These are phyloP conservation scores for Cryptosporidium baileyi DNA, from an alignment of 169 alveolate species.

Conservation along the genomic window DNA sequence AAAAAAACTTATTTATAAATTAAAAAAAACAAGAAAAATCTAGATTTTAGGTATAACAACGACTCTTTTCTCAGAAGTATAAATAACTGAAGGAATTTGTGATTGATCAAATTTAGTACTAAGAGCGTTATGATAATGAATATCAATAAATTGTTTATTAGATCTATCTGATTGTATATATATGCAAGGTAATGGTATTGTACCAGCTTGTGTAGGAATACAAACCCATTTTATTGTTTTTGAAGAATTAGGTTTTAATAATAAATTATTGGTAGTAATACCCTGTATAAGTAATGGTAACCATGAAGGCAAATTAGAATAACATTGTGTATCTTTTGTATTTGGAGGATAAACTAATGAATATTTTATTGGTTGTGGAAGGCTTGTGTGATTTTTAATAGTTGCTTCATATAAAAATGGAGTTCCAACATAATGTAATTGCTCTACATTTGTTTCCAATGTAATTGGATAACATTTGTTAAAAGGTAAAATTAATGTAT, in stretches of 20 bases:
- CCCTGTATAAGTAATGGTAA: constrained; percentile 50
- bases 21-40: not conserved
- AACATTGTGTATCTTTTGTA: not conserved
- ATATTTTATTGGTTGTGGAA: constrained; percentile 25
- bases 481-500: not conserved
- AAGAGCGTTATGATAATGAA: not conserved
- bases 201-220: constrained; percentile 58
- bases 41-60: constrained; percentile 16
- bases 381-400: constrained; percentile 17
- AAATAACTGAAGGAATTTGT: not conserved
- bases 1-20: not conserved
- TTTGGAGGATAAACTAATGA: constrained; percentile 37
- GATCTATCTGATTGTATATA: constrained; percentile 43
- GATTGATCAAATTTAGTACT: not conserved
- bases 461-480: constrained; percentile 14
- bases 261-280: not conserved
- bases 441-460: not conserved
- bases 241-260: constrained; percentile 17
- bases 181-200: constrained; percentile 46
- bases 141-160: constrained; percentile 12
- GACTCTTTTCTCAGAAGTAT: constrained; percentile 55
- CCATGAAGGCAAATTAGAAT: constrained; percentile 21
- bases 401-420: constrained; percentile 39
- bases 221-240: constrained; percentile 15
- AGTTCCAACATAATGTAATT: not conserved